These are phyloP conservation scores for Xylaria bambusicola DNA, from an alignment of 495 filamentous ascomycete genomes.

Conservation along the genomic window DNA sequence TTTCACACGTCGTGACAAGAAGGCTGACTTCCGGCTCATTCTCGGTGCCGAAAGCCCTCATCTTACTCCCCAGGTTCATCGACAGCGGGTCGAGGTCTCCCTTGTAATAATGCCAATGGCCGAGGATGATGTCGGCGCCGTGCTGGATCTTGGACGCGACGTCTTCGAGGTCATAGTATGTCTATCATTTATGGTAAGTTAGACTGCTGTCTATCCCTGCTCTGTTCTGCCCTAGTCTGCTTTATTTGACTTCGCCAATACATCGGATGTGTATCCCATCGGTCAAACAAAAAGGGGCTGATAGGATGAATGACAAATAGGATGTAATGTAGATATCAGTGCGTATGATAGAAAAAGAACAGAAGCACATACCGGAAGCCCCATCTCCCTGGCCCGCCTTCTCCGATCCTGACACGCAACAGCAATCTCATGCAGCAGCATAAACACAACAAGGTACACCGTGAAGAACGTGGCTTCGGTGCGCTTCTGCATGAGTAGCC, in stretches of 20 bases:
- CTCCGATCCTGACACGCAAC: slow-evolving; percentile 31
- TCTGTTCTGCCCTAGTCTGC: too few relatives aligned
- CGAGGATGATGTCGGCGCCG: slow-evolving; percentile 35
- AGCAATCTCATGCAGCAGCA: slow-evolving; percentile 38
- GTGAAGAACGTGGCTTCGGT: slow-evolving; percentile 41
- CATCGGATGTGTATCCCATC: too few relatives aligned
- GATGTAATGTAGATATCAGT: too few relatives aligned
- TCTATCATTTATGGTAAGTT: slow-evolving; percentile 3
- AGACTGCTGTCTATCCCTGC: too few relatives aligned
- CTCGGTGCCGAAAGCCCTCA: slow-evolving; percentile 23
- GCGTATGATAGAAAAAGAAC: not conserved
- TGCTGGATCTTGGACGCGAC: slow-evolving; percentile 34
- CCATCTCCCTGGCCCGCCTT: slow-evolving; percentile 32
- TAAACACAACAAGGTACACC: slow-evolving; percentile 44
- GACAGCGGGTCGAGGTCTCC: slow-evolving; percentile 23
- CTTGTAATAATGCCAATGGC: slow-evolving; percentile 42
- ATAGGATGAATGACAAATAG: too few relatives aligned
- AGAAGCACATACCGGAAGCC: slow-evolving; percentile 19
- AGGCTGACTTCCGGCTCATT: slow-evolving; percentile 9
- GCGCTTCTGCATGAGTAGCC: slow-evolving; percentile 34
- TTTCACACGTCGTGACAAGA: slow-evolving; percentile 23
- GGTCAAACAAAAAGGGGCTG: too few relatives aligned
- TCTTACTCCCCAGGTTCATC: slow-evolving; percentile 20
- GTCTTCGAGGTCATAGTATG: slow-evolving; percentile 30
- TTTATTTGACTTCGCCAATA: too few relatives aligned